Evolutionary conservation across 345 rosid genomes (phyloP).

Genomic region (Eucalyptus fibrosa): DNA sequence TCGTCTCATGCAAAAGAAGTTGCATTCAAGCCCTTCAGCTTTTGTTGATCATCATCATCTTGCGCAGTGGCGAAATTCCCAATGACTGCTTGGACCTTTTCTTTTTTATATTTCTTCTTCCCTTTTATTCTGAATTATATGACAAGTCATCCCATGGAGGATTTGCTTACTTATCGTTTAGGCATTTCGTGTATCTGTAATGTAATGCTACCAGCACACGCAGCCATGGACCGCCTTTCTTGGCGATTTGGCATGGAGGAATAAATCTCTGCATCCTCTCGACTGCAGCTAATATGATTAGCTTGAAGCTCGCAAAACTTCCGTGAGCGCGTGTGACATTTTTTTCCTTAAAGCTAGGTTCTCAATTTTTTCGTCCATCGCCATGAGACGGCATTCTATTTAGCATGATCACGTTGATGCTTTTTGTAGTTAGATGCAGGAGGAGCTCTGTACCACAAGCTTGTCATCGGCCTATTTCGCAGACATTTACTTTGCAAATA

Average conservation of each 20-base stretch:
- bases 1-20: rapidly evolving
- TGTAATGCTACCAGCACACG: neutral
- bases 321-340: neutral
- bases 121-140: neutral
- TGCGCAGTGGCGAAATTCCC: neutral
- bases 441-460: neutral
- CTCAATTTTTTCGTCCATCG: neutral
- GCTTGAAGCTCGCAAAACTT: neutral
- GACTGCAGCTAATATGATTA: neutral
- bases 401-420: neutral
- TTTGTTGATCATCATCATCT: rapidly evolving
- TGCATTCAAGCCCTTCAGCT: neutral
- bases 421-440: rapidly evolving
- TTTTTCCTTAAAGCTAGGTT: rapidly evolving
- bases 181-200: rapidly evolving
- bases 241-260: neutral
- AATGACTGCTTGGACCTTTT: neutral
- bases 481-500: no score
- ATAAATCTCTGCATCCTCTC: neutral
- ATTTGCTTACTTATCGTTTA: neutral
- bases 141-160: rapidly evolving
- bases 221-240: neutral
- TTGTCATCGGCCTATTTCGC: rapidly evolving
- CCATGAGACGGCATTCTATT: neutral
- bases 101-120: neutral